Percentiles rank a stretch among this genome's conserved stretches.
These are phyloP conservation scores for Xylaria cubensis DNA, from an alignment of 495 filamentous ascomycete species.

Conservation along the genomic window DNA sequence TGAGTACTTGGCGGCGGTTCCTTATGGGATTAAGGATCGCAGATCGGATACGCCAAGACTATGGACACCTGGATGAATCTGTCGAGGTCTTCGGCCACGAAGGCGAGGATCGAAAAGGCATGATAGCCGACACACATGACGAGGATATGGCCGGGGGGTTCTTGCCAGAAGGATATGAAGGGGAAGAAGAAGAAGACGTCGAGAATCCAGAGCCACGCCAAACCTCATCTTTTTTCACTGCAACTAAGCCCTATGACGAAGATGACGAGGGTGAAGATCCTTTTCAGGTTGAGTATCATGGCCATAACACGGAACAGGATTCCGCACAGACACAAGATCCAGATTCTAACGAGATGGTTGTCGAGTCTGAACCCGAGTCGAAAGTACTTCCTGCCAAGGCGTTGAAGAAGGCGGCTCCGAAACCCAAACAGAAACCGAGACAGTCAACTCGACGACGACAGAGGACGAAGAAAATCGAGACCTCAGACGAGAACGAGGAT, in stretches of 20 bases:
- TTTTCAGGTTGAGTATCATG: constrained; percentile 40
- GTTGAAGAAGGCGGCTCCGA: constrained; percentile 34
- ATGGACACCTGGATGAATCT: constrained; percentile 62
- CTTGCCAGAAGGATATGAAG: constrained; percentile 58
- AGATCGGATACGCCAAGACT: constrained; percentile 78
- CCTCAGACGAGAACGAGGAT: constrained; percentile 34
- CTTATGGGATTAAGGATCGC: constrained; percentile 83
- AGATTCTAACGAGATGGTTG: not conserved
- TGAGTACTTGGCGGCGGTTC: constrained; percentile 86
- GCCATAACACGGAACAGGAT: constrained; percentile 19
- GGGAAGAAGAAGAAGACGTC: constrained; percentile 30
- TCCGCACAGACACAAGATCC: not conserved
- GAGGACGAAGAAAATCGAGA: constrained; percentile 32
- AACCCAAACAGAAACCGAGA: constrained; percentile 36
- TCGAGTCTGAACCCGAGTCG: constrained; percentile 24
- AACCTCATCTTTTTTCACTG: constrained; percentile 51
- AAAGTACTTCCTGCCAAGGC: constrained; percentile 22
- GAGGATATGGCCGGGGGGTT: constrained; percentile 64
- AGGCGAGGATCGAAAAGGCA: constrained; percentile 32
- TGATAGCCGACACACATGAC: constrained; percentile 29
- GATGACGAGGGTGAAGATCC: constrained; percentile 43
- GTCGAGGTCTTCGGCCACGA: constrained; percentile 48
- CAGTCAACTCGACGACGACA: constrained; percentile 35
- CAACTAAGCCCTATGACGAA: constrained; percentile 34
- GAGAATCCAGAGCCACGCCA: constrained; percentile 30